Base-by-base conservation (phyloP, 371 early-diverging fungal species). In the Mucor irregularis region DNA sequence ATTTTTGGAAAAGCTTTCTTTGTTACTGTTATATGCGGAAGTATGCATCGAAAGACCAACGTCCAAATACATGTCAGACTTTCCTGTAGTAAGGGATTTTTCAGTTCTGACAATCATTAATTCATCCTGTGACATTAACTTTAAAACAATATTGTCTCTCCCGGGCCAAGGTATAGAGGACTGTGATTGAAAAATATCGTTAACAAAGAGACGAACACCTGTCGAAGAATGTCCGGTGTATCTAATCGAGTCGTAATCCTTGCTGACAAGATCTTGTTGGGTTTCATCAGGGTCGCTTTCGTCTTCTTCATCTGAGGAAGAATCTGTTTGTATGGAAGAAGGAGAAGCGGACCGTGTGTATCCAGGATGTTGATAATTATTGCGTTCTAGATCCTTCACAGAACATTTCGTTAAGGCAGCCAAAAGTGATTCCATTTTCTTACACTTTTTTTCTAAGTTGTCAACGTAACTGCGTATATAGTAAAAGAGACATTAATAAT, bases 341-440 rank as follows among this genome's bases (percentile, higher is more conserved):
- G 46, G 34, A 13, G 47, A 26, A 22, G 47, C 30, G 4, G 49
- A 19, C 37, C 39, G 43, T 10, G 47, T 16, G 46, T 21, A 31
- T 31, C 66, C 66, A 21, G 60, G 37, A 31, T 52, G 42, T 16
- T 56, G 39, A 46, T 71, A 76, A 34, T 71, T 71, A 31, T 61
- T 61, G 7, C 47, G 52, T 56, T 77, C 74, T 8, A 77, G 65
- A 21, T 77, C 70, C 51, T 67, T 71, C 44, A 77, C 69, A 5
- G 69, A 65, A 11, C 53, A 40, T 5, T 71, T 66, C 5, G 77
- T 77, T 9, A 77, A 58, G 4, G 61, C 51, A 10, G 61, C 51
- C 19, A 78, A 50, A 16, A 78, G 62, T 1, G 49, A 43, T 48
- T 78, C 79, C 74, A 78, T 73, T 47, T 78, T 73, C 64, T 64